phyloP scores from a whole-genome alignment of 768 basidiomycete genomes.

The Neoboletus brunneissimus region DNA sequence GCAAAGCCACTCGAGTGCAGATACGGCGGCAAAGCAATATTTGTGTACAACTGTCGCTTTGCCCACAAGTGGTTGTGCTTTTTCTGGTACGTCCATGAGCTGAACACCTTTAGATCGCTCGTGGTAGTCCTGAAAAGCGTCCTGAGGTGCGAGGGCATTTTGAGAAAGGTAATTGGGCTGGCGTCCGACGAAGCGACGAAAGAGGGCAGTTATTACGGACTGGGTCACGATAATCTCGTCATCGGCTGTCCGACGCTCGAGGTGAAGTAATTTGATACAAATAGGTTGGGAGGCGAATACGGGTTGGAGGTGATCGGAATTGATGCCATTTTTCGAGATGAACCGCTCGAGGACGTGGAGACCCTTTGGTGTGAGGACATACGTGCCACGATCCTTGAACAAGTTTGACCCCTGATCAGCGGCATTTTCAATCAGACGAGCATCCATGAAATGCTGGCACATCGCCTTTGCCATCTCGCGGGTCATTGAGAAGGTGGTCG shows the following conservation, averaged over 20 bases:
- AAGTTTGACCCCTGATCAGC: constrained; percentile 82
- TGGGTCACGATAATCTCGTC: constrained; percentile 98
- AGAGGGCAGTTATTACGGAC: constrained; percentile 90
- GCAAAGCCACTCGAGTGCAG: constrained; percentile 93
- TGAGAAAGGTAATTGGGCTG: constrained; percentile 71
- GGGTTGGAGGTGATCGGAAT: constrained; percentile 83
- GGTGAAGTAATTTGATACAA: constrained; percentile 95
- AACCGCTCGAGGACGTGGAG: constrained; percentile 99
- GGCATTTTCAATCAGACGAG: constrained; percentile 95
- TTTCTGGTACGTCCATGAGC: constrained; percentile 69
- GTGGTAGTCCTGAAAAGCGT: constrained; percentile 70
- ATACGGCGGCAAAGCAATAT: constrained; percentile 81
- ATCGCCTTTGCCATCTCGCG: constrained; percentile 99
- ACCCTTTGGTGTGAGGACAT: constrained; percentile 94
- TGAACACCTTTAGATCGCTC: constrained; percentile 75
- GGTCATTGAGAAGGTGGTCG: constrained; percentile 99
- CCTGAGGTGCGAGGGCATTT: constrained; percentile 45
- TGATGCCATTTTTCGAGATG: constrained; percentile 99
- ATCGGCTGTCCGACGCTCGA: constrained; percentile 87
- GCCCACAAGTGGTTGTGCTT: constrained; percentile 53
- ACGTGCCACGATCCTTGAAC: constrained; percentile 98
- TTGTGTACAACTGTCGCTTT: constrained; percentile 47
- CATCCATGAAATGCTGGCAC: constrained; percentile 99
- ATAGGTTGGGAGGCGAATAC: constrained; percentile 93
- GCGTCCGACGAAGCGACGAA: constrained; percentile 91